Evolutionary conservation across 2,329 filamentous ascomycete species (phyloP), one percentile per base, ranked within the genome.

Genomic region (Trichoderma sp.): DNA sequence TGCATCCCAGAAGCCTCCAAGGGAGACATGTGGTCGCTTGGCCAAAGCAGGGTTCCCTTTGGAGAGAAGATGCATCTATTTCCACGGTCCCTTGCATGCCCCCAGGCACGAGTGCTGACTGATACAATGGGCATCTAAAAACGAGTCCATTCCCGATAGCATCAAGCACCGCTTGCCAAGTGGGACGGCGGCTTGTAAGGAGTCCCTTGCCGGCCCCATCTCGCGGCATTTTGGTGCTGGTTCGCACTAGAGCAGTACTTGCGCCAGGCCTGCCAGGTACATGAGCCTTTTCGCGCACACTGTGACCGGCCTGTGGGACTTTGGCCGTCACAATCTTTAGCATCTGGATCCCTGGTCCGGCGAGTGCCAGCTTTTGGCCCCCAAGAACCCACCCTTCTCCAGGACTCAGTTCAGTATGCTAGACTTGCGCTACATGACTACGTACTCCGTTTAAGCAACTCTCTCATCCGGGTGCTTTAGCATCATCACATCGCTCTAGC

Each of bases 111-210:
- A 28, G 50, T 28, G 39, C 57, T 26, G 57, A 61, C 26, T 43
- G 39, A 68, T 61, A 61, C 59, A 53, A 12, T 13, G 47, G 11
- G 11, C n/a, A 53, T 50, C 57, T 15, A 36, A 20, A 36, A 61
- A 59, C 39, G 67, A 69, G 57, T 32, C 67, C 59, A 53, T 50
- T 68, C 39, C 57, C 39, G 12, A 36, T 62, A 12, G n/a, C 30
- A 11, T 34, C 20, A 57, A 57, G 64, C 30, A 36, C n/a, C 36
- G n/a, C 53, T 11, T 6, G n/a, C 64, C 67, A 69, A 53, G 57
- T 69, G 67, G 67, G 39, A 62, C 55, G 39, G 57, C 67, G 39
- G 64, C 64, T 50, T 61, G 55, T 50, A 17, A 53, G 36, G 55
- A 36, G 12, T 43, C 34, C 34, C 65, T 55, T 36, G 50, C 55